phyloP scores from a whole-genome alignment of 1,139 yeast species.

The Pichia cactophila region DNA sequence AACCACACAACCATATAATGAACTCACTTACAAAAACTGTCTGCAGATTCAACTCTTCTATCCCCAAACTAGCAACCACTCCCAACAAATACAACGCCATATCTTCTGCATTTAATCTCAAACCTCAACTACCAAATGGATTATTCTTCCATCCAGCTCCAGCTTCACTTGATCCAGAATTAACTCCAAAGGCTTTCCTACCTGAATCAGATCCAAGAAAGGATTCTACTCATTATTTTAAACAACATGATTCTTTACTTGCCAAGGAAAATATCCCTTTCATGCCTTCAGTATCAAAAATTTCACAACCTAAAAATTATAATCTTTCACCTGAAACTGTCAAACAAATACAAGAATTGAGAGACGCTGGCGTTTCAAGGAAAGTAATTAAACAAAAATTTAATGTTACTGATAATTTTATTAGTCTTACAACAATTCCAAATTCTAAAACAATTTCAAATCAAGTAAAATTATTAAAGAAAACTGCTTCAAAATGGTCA shows the following conservation, averaged over 20 bases:
- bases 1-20: background rate
- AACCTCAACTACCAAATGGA: constrained; percentile 32
- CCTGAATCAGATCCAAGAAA: constrained; percentile 60
- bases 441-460: constrained; percentile 27
- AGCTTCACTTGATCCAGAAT: constrained; percentile 30
- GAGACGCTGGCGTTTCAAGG: constrained; percentile 52
- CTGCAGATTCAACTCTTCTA: constrained; percentile 4
- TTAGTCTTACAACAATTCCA: constrained; percentile 40
- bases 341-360: constrained; percentile 50
- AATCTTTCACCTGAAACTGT: constrained; percentile 56
- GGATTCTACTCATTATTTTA: constrained; percentile 28
- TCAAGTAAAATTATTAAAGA: constrained; percentile 26
- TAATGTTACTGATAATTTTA: constrained; percentile 45
- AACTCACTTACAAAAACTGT: background rate
- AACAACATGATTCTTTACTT: constrained; percentile 18
- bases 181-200: constrained; percentile 66
- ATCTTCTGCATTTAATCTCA: constrained; percentile 31
- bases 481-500: constrained; percentile 44
- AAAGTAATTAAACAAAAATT: constrained; percentile 60
- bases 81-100: constrained; percentile 30
- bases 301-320: constrained; percentile 38
- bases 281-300: constrained; percentile 42
- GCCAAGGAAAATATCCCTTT: constrained; percentile 36
- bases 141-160: constrained; percentile 43
- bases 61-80: constrained; percentile 24